phyloP scores from a whole-genome alignment of 2,329 filamentous ascomycete genomes.

The Colletotrichum orchidophilum region DNA sequence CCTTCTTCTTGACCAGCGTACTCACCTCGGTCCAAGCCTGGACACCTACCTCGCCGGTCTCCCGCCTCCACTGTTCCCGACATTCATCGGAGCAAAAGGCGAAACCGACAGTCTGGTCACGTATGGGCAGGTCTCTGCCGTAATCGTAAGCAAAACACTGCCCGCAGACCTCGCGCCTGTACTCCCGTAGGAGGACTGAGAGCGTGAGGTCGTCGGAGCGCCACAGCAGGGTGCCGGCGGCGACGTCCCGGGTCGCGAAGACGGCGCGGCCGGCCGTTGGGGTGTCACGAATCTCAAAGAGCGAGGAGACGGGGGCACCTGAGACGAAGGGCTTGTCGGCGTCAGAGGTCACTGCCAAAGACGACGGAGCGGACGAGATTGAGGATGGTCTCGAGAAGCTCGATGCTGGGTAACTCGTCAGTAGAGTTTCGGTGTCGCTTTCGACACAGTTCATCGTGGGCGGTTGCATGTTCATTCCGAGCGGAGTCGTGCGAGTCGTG shows the following conservation, averaged over 20 bases:
- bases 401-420: conserved; percentile 28
- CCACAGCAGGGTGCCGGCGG: conserved; percentile 9
- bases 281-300: conserved; percentile 26
- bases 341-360: background rate
- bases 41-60: conserved; percentile 19
- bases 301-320: conserved; percentile 13
- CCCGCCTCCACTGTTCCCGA: background rate
- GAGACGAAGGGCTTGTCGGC: background rate
- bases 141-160: conserved; percentile 27
- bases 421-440: conserved; percentile 12
- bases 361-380: conserved; percentile 19
- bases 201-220: conserved; percentile 26
- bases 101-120: conserved; percentile 22
- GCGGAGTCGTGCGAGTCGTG: background rate
- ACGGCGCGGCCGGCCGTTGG: conserved; percentile 28
- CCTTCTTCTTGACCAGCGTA: conserved; percentile 20
- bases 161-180: conserved; percentile 28
- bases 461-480: background rate
- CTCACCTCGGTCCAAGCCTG: conserved; percentile 25
- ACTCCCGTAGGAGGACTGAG: conserved; percentile 22
- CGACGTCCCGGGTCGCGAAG: conserved; percentile 9
- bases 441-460: background rate
- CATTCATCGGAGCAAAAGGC: conserved; percentile 23
- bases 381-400: conserved; percentile 40
- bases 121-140: conserved; percentile 15